A percentile compares a stretch with the other conserved stretches of the same genome.
Evolutionary conservation across 805 yeast genomes (phyloP).

Genomic region (Starmerella apicola): DNA sequence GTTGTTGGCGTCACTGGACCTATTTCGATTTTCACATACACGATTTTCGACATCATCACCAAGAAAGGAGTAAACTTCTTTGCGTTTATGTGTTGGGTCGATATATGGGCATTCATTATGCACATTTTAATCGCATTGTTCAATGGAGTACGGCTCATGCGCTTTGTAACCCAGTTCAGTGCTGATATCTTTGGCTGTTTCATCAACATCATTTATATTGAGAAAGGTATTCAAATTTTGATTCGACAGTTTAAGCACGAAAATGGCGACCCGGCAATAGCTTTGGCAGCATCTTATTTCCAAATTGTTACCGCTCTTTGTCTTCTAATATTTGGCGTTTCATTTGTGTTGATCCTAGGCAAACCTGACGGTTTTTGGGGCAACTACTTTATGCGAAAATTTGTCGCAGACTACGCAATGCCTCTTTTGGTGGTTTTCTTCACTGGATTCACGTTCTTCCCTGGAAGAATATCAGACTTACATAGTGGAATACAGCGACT

Average conservation of each 20-base stretch:
- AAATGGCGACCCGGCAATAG: not conserved
- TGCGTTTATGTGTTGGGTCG: conserved; percentile 93
- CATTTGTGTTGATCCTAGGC: conserved; percentile 30
- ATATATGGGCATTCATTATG: conserved; percentile 77
- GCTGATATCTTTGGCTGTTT: conserved; percentile 91
- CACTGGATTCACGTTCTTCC: conserved; percentile 87
- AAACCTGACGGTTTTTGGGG: conserved; percentile 45
- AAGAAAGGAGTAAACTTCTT: conserved; percentile 47
- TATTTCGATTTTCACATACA: conserved; percentile 78
- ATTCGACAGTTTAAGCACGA: conserved; percentile 46
- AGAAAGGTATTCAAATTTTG: conserved; percentile 79
- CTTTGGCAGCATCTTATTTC: conserved; percentile 46
- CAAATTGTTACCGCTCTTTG: conserved; percentile 60
- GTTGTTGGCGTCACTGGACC: conserved; percentile 98
- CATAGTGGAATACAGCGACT: conserved; percentile 38
- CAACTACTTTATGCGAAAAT: conserved; percentile 46
- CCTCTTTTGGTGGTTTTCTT: conserved; percentile 77
- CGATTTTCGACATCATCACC: conserved; percentile 60
- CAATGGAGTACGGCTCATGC: conserved; percentile 55
- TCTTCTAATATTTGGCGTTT: conserved; percentile 70
- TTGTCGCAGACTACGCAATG: conserved; percentile 76
- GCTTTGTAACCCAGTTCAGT: conserved; percentile 64
- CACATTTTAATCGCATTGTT: conserved; percentile 61
- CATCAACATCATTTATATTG: conserved; percentile 74
- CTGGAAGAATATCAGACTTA: conserved; percentile 54